These are phyloP conservation scores for Lodderomyces metapsilosis DNA, from an alignment of 1,139 yeast genomes.

Conservation along the genomic window DNA sequence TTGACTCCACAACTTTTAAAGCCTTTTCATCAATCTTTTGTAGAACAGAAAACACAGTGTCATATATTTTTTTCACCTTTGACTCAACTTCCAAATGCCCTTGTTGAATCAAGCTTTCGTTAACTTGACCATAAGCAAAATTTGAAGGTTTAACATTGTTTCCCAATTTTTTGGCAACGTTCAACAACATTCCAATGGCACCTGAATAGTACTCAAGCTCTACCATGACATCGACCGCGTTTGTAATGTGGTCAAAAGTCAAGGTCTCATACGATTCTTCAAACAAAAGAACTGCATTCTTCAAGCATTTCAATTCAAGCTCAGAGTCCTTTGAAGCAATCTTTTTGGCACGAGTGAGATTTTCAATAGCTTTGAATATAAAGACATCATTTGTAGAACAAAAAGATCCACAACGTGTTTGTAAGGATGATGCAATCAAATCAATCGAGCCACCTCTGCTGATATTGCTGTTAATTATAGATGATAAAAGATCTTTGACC, in stretches of 20 bases:
- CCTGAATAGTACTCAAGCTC: slow-evolving; percentile 79
- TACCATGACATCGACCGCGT: slow-evolving; percentile 75
- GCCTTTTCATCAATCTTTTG: slow-evolving; percentile 71
- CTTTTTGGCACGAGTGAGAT: slow-evolving; percentile 80
- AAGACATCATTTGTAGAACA: slow-evolving; percentile 93
- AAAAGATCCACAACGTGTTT: slow-evolving; percentile 92
- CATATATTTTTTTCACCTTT: slow-evolving; percentile 60
- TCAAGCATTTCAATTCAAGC: slow-evolving; percentile 64
- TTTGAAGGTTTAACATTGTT: slow-evolving; percentile 15
- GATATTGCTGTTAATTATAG: slow-evolving; percentile 85
- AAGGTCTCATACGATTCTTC: slow-evolving; percentile 79
- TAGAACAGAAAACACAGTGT: slow-evolving; percentile 70
- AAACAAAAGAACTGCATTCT: slow-evolving; percentile 72
- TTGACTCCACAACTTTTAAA: slow-evolving; percentile 46
- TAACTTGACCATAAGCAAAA: slow-evolving; percentile 12
- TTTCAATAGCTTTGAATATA: slow-evolving; percentile 92
- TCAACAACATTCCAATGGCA: slow-evolving; percentile 79
- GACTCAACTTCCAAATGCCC: slow-evolving; percentile 15
- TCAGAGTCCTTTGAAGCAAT: slow-evolving; percentile 70
- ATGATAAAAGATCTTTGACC: slow-evolving; percentile 82
- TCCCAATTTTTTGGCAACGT: slow-evolving; percentile 72
- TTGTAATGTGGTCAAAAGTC: slow-evolving; percentile 76
- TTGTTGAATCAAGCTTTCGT: slow-evolving; percentile 5
- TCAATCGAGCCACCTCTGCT: slow-evolving; percentile 93
- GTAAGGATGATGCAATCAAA: slow-evolving; percentile 80